Evolutionary conservation across 306 rosid genomes (phyloP), one percentile per base, ranked within the genome.

Genomic region (Quercus dentata): DNA sequence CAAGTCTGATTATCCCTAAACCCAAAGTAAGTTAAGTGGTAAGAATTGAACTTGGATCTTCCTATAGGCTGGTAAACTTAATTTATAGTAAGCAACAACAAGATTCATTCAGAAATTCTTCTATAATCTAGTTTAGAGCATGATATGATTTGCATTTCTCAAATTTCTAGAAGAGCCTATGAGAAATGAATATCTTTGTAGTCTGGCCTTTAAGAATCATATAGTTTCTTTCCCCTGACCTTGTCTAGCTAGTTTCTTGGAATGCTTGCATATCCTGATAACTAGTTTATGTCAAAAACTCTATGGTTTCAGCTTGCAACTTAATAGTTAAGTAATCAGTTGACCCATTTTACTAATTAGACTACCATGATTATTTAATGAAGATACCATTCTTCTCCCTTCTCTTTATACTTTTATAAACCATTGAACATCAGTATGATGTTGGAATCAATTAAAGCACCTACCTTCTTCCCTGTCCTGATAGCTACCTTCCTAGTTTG

Each of bases 61-160:
- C 20, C 31, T 63, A 13, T 27, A 63, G 17, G 19, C 13, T 28
- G 15, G 12, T 28, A 2, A 28, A 28, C 69, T 9, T 63, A 28
- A 63, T 63, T 28, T 64, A 10, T 30, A 31, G 13, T 27, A 62
- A 23, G 68, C 17, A 27, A 62, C 31, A 6, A 14, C 13, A 62
- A 62, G 68, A 62, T 62, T 62, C 35, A 13, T 62, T 27, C 35
- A 62, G 15, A 27, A 5, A 25, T 62, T 27, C 33, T 49, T 49
- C 54, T 49, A 49, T 62, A 5, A 61, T 61, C 19, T 61, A 61
- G 21, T 64, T 63, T 5, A 49, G 3, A 46, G 18, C 56, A 41
- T 14, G 54, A 77, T 65, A 75, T 23, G 58, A 56, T 54, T 55
- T 65, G 74, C 52, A 73, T 74, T 67, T 20, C 73, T 55, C 56